Evolutionary conservation across 2,329 filamentous ascomycete species (phyloP), one percentile per base, ranked within the genome.

Genomic region (Magnaporthales sp.): DNA sequence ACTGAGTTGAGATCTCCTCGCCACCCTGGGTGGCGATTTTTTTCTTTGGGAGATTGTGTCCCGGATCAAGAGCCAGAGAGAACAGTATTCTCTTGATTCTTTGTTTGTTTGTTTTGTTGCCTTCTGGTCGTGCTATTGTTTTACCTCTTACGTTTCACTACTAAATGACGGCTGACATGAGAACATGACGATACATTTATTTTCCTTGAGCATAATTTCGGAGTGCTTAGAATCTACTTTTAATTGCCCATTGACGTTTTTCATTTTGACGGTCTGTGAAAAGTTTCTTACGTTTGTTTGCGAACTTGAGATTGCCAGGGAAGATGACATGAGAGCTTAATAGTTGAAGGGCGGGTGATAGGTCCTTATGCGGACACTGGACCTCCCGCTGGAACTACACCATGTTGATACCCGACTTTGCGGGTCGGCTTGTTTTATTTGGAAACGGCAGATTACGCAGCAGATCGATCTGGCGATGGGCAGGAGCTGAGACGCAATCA

Each of bases 31-130:
- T 29, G 56, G 56, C 56, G 29, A 27, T 27, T 29, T 11, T 60
- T 27, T 29, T 11, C 19, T 60, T 27, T 19, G 24, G 56, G 56
- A 60, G 56, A 27, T 24, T 60, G 15, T 60, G 56, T 60, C 26
- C 56, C 26, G 22, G 26, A 26, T 27, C 13, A 60, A 27, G 56
- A 60, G 38, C 10, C 8, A 60, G 24, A 27, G 56, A 29, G 26
- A 60, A 60, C 56, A 60, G 56, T 60, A 60, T 60, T 60, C 56
- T 60, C 56, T 60, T 60, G 13, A 60, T 60, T 60, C 46, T 66
- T 24, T 46, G 30, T 66, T 62, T 66, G 54, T 62, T 46, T n/a
- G n/a, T 64, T 67, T 65, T 27, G 24, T 66, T 62, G 56, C 62
- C 8, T 66, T 63, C 10, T 62, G n/a, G 11, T 63, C 30, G 46